These are phyloP conservation scores for Meira nashicola DNA, from an alignment of 1,284 basidiomycete species.

Conservation along the genomic window DNA sequence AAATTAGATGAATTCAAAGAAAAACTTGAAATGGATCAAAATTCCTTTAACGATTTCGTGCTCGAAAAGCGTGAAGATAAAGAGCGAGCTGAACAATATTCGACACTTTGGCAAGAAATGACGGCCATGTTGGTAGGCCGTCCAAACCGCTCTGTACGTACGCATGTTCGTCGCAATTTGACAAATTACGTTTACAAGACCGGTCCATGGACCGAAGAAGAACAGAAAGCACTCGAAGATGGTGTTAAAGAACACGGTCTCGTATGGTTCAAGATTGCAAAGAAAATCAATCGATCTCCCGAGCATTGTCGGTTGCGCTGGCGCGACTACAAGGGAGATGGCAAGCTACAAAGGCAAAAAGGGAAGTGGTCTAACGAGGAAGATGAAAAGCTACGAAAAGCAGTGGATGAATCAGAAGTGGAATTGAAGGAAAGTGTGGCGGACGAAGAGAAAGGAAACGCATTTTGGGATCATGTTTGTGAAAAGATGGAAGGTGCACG, in stretches of 20 bases:
- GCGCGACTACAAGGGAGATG: neutral
- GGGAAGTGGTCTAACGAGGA: conserved; percentile 6
- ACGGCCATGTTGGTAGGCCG: conserved; percentile 7
- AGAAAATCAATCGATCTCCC: neutral
- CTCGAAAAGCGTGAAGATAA: neutral
- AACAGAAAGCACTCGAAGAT: neutral
- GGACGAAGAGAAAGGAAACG: neutral
- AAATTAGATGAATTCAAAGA: neutral
- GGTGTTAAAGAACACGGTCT: conserved; percentile 1
- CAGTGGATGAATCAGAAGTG: neutral
- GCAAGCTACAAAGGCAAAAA: neutral
- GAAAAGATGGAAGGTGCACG: neutral
- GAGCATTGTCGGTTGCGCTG: conserved; percentile 7
- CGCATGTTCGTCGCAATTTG: neutral
- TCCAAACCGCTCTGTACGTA: conserved; percentile 5
- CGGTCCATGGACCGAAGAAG: neutral
- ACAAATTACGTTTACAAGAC: neutral
- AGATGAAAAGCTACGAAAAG: neutral
- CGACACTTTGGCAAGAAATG: neutral
- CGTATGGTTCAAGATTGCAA: neutral
- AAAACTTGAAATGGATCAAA: neutral
- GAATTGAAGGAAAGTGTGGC: conserved; percentile 3
- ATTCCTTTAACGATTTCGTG: neutral
- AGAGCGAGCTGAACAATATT: neutral
- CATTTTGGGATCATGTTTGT: neutral